Base-by-base conservation (phyloP, 2,329 filamentous ascomycete genomes). In the Epichloe baconii region DNA sequence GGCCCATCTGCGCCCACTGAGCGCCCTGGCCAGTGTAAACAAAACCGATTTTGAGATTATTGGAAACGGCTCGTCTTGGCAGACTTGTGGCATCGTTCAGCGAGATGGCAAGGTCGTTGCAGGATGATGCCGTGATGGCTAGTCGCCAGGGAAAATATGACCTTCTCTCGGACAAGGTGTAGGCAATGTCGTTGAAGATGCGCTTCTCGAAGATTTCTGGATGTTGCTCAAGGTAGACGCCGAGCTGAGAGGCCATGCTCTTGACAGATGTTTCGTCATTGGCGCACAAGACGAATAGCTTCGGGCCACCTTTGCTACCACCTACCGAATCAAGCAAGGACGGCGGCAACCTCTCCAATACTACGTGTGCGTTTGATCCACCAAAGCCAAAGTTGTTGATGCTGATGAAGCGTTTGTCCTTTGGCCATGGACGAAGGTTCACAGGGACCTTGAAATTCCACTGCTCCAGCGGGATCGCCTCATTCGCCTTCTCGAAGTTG, bases 301-400 rank as follows among this genome's bases (percentile, higher is more conserved):
- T 71, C 4, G 26, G 38, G 5, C 17, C 10, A 8, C 21, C 26
- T 21, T 17, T 49, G 8, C 15, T 31, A 12, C 17, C 14, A n/a
- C 11, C 21, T 3, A 31, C 4, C 1, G 17, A 5, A 3, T 43
- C 6, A 10, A 2, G 1, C 1, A 54, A 15, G 5, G 44, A 42
- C 3, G 43, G 17, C 4, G 55, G 51, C 2, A 52, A 51, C 7
- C 49, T 50, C 51, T 67, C 64, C 17, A 72, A 57, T 2, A 75
- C 65, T 0, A 64, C 64, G 54, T 74, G 71, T 4, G 67, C 69
- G 54, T 75, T 75, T 14, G 71, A 69, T 41, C 66, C 71, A 26
- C 69, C 71, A 42, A 70, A 74, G 2, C 72, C 72, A 50, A 75
- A 76, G 51, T 64, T 69, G 59, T 76, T 76, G 52, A 77, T 63